phyloP scores from a whole-genome alignment of 148 eudicot species.

The Mesembryanthemum crystallinum region DNA sequence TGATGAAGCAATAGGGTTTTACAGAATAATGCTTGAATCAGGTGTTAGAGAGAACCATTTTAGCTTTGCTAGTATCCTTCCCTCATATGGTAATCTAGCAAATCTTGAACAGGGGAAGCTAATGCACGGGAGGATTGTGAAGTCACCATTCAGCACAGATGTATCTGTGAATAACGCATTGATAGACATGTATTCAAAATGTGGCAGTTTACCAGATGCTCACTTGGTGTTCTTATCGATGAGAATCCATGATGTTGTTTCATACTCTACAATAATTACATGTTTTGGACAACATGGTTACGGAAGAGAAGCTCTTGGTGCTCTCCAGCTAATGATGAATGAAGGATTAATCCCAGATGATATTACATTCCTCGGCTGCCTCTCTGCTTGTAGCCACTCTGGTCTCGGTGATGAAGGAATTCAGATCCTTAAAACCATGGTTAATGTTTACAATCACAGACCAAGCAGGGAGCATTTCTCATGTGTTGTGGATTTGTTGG shows the following conservation, averaged over 20 bases:
- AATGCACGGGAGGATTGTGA: conserved; percentile 33
- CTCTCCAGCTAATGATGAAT: neutral
- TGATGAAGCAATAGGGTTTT: conserved; percentile 28
- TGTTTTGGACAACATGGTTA: neutral
- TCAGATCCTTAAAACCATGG: neutral
- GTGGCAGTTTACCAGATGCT: conserved; percentile 41
- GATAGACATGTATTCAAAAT: conserved; percentile 44
- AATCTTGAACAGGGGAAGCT: neutral
- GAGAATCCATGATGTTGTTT: conserved; percentile 16
- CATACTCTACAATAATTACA: neutral
- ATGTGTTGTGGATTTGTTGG: neutral
- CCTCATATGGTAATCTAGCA: conserved; percentile 34
- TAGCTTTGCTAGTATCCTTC: conserved; percentile 36
- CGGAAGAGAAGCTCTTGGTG: neutral
- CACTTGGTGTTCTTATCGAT: conserved; percentile 30
- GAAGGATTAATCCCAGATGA: neutral
- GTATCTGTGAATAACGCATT: conserved; percentile 38
- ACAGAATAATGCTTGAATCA: conserved; percentile 30
- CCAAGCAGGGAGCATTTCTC: neutral
- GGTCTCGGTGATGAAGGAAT: neutral
- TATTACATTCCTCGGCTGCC: neutral
- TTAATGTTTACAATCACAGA: neutral
- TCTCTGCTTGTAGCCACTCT: neutral
- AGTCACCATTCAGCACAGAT: conserved; percentile 30
- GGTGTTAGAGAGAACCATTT: conserved; percentile 35